Percentiles rank a stretch among this genome's conserved stretches.
These are phyloP conservation scores for Ceratobasidium sp. DNA, from an alignment of 1,284 basidiomycete species.

Conservation along the genomic window DNA sequence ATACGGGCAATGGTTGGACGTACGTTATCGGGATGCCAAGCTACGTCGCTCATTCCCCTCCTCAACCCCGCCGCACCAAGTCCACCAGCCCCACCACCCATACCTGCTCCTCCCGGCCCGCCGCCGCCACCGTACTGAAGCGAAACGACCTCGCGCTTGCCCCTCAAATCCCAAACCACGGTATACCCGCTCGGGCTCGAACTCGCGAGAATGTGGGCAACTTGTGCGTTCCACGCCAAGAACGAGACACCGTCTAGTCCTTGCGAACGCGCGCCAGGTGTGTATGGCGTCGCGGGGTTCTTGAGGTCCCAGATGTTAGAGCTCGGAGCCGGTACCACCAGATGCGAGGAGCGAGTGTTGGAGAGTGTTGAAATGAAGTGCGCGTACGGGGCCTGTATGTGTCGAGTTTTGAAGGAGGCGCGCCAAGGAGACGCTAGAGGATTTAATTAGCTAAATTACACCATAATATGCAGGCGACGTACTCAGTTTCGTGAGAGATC, in stretches of 20 bases:
- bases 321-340: slow-evolving; percentile 91
- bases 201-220: slow-evolving; percentile 94
- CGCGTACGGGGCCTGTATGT: slow-evolving; percentile 93
- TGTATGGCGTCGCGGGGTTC: too few species aligned
- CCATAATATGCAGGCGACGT: neutral
- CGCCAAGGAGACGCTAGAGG: neutral
- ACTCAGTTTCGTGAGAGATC: slow-evolving; percentile 70
- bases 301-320: slow-evolving; percentile 87
- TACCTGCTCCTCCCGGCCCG: too few species aligned
- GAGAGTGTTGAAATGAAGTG: slow-evolving; percentile 97
- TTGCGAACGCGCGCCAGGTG: too few species aligned
- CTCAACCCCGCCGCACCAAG: too few species aligned
- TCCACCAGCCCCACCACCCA: too few species aligned
- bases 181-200: slow-evolving; percentile 95
- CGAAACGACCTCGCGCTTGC: too few species aligned
- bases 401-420: slow-evolving; percentile 86
- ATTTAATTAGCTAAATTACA: neutral
- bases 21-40: slow-evolving; percentile 91
- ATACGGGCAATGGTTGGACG: slow-evolving; percentile 53
- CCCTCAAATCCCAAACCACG: slow-evolving; percentile 96
- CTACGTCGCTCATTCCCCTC: too few species aligned
- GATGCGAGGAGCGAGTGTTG: too few species aligned
- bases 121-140: too few species aligned
- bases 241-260: too few species aligned
- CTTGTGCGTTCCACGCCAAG: too few species aligned